Percentiles rank a stretch among this genome's conserved stretches.
phyloP scores from a whole-genome alignment of 2,329 filamentous ascomycete genomes.

The Pyricularia pennisetigena region DNA sequence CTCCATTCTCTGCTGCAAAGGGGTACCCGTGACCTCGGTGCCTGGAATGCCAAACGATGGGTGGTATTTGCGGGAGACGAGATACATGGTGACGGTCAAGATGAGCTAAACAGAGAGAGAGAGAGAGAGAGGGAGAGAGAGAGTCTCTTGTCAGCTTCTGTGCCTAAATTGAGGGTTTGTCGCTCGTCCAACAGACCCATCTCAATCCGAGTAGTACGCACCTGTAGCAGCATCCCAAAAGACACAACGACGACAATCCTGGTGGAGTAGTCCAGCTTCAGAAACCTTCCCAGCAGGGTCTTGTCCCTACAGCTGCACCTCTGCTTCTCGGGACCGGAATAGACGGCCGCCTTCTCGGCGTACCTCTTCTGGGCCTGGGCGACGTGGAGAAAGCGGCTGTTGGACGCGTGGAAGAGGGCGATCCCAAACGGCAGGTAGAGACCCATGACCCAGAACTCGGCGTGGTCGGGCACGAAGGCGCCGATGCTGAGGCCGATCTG shows the following conservation, averaged over 20 bases:
- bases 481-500: conserved; percentile 27
- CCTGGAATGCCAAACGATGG: not conserved
- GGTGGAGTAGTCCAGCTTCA: not conserved
- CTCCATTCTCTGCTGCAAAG: conserved; percentile 27
- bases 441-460: conserved; percentile 51
- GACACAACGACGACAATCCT: not conserved
- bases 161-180: not conserved
- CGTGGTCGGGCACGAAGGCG: conserved; percentile 25
- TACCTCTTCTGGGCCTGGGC: conserved; percentile 36
- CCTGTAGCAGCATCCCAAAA: not conserved
- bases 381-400: conserved; percentile 39
- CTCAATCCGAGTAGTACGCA: not conserved
- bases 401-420: conserved; percentile 47
- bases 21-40: not conserved
- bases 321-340: not conserved
- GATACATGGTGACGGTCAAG: not conserved
- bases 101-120: too few relatives aligned
- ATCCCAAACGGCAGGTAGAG: conserved; percentile 47
- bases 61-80: not conserved
- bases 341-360: conserved; percentile 18
- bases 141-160: not conserved
- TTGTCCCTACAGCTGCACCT: not conserved
- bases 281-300: not conserved
- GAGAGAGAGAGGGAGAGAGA: too few relatives aligned
- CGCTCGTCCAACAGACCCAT: not conserved